phyloP scores from a whole-genome alignment of 441 rosid species.

The Populus tomentosa region DNA sequence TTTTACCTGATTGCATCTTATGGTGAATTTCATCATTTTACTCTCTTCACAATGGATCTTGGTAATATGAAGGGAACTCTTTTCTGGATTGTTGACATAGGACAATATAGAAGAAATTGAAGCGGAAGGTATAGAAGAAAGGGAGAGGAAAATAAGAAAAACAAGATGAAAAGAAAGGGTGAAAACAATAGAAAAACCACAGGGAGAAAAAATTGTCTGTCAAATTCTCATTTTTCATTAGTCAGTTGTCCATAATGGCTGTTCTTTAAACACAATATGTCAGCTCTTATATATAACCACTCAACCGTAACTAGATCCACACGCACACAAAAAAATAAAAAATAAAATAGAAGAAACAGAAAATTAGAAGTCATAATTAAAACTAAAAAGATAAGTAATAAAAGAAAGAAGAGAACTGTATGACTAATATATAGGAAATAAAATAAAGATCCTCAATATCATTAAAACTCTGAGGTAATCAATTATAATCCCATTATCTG shows the following conservation, averaged over 20 bases:
- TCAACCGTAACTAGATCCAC: background rate
- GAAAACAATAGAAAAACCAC: background rate
- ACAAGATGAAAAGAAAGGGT: background rate
- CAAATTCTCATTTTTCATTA: background rate
- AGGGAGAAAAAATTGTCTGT: background rate
- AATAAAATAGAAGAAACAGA: background rate
- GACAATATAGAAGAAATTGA: background rate
- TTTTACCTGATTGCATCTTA: background rate
- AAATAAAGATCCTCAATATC: background rate
- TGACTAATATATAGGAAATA: background rate
- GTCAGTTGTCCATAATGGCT: background rate
- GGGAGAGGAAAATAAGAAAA: background rate
- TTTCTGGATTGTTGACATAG: background rate
- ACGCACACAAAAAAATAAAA: background rate
- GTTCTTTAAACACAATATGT: background rate
- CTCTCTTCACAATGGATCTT: background rate
- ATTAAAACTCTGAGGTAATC: background rate
- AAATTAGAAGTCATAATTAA: background rate
- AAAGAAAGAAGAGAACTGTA: background rate
- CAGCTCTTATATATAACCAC: background rate
- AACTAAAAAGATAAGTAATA: background rate
- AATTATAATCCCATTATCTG: background rate
- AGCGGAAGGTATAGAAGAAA: background rate
- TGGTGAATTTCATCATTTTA: background rate
- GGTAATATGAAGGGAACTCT: background rate